Conservation (phyloP, 345 rosid species). For the Gossypium bickii region DNA sequence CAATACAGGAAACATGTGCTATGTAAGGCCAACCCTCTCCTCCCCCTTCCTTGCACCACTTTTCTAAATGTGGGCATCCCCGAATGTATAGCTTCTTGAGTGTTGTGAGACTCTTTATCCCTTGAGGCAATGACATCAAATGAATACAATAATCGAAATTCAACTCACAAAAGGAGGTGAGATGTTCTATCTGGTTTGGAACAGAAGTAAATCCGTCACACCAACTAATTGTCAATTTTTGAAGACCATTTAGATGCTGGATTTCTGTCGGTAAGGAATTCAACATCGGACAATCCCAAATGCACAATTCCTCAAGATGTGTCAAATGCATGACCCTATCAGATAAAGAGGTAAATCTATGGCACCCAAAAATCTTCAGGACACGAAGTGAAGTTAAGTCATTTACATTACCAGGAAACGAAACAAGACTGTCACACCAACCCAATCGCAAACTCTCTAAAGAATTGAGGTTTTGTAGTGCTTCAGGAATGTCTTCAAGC, state of each 20-base stretch:
- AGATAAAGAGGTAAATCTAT: neutral
- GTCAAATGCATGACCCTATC: neutral
- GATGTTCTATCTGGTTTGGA: neutral
- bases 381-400: neutral
- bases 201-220: neutral
- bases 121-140: neutral
- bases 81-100: neutral
- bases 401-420: neutral
- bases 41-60: neutral
- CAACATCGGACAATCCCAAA: neutral
- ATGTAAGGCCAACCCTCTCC: constrained; percentile 13
- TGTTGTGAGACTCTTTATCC: neutral
- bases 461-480: neutral
- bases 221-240: neutral
- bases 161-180: neutral
- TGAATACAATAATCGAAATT: neutral
- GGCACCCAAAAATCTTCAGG: neutral
- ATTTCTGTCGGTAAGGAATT: neutral
- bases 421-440: neutral
- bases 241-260: neutral
- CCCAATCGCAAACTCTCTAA: neutral
- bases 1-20: neutral
- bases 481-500: neutral
- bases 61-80: neutral
- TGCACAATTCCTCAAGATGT: neutral